phyloP scores from a whole-genome alignment of 2,329 filamentous ascomycete species.

The Colletotrichum kahawae region DNA sequence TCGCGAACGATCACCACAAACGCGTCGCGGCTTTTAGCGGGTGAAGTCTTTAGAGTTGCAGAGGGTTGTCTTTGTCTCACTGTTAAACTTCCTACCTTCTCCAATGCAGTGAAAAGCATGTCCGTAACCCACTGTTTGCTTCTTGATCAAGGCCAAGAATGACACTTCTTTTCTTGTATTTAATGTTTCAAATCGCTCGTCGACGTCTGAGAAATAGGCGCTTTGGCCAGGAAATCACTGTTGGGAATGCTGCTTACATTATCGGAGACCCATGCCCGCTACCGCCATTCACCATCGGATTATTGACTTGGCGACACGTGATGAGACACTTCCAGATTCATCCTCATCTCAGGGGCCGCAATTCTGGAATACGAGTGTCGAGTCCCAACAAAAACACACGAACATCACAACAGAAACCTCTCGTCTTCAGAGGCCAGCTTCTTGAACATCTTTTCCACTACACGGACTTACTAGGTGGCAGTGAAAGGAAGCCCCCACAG shows the following conservation, averaged over 20 bases:
- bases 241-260: not conserved
- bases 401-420: not conserved
- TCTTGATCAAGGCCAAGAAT: fast-evolving
- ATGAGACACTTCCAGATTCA: conserved; percentile 23
- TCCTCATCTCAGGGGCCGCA: not conserved
- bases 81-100: fast-evolving
- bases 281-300: not conserved
- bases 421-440: fast-evolving
- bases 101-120: fast-evolving
- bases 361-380: not conserved
- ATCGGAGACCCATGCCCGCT: not conserved
- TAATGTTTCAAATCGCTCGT: not conserved
- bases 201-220: not conserved
- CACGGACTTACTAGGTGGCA: not conserved
- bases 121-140: fast-evolving
- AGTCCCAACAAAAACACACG: not conserved
- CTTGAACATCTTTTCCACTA: not conserved
- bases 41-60: not conserved
- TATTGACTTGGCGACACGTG: conserved; percentile 20
- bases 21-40: no score
- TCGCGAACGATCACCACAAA: no score
- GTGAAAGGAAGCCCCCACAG: not conserved
- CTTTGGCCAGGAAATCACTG: not conserved
- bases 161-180: not conserved
- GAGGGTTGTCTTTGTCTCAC: fast-evolving